A percentile compares a stretch with the other conserved stretches of the same genome.
These are phyloP conservation scores for Solanum hybrid DNA, from an alignment of 305 asterid genomes.

Conservation along the genomic window DNA sequence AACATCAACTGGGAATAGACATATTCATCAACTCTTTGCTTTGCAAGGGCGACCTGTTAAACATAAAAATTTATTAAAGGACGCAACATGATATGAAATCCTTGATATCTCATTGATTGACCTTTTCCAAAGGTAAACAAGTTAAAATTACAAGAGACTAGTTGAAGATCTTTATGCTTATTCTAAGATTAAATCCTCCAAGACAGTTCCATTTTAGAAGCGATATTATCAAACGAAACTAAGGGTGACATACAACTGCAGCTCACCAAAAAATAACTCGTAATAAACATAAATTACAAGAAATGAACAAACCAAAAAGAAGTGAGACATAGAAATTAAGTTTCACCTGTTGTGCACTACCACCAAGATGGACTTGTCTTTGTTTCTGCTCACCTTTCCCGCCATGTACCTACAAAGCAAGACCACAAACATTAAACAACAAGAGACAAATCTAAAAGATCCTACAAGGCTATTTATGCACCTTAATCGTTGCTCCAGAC, in stretches of 20 bases:
- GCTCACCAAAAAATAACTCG: neutral
- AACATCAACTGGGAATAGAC: slow-evolving; percentile 75
- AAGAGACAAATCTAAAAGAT: neutral
- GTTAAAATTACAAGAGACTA: neutral
- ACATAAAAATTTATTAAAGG: neutral
- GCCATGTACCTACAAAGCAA: slow-evolving; percentile 60
- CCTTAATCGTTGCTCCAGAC: slow-evolving; percentile 89
- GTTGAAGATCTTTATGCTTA: neutral
- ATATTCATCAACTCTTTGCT: slow-evolving; percentile 85
- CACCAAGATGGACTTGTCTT: slow-evolving; percentile 84
- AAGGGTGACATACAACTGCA: neutral
- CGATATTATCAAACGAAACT: neutral
- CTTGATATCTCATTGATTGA: neutral
- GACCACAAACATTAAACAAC: neutral
- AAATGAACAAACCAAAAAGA: neutral
- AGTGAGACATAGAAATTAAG: neutral
- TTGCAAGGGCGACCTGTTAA: slow-evolving; percentile 62
- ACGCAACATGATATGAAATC: neutral
- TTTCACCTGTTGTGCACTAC: slow-evolving; percentile 74
- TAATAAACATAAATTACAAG: neutral
- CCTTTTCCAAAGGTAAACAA: neutral
- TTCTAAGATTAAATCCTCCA: neutral
- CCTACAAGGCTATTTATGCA: slow-evolving; percentile 12
- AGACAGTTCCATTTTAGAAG: neutral
- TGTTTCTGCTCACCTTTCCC: slow-evolving; percentile 79